Percentiles rank a stretch among this genome's conserved stretches.
Evolutionary conservation across 179 eudicot genomes (phyloP).

Genomic region (Dionaea muscipula): DNA sequence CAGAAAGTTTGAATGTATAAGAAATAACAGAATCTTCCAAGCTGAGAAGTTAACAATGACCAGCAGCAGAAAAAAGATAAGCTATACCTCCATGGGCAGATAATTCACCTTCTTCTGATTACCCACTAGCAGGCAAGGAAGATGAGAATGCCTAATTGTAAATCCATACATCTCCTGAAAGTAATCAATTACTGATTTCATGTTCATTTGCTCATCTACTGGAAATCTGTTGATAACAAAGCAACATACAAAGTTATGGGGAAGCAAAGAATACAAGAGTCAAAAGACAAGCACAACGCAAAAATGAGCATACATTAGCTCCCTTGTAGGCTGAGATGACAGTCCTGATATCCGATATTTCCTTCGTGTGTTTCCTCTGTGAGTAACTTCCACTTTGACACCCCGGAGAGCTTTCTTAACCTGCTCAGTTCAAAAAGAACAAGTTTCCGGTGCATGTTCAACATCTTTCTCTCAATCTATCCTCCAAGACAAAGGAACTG

Average conservation of each 20-base stretch:
- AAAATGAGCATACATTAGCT: conserved; percentile 35
- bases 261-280: neutral
- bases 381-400: conserved; percentile 75
- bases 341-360: conserved; percentile 69
- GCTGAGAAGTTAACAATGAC: neutral
- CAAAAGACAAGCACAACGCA: conserved; percentile 1
- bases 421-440: conserved; percentile 25
- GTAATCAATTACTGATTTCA: conserved; percentile 78
- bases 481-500: neutral
- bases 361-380: conserved; percentile 59
- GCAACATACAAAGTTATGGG: conserved; percentile 3
- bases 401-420: conserved; percentile 82
- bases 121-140: conserved; percentile 85
- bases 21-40: neutral
- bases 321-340: conserved; percentile 79
- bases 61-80: neutral
- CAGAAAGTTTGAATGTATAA: neutral
- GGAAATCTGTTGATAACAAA: conserved; percentile 43
- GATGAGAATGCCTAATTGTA: conserved; percentile 54
- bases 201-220: conserved; percentile 66
- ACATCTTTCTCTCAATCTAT: neutral
- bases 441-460: neutral
- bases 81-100: conserved; percentile 76
- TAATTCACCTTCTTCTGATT: conserved; percentile 68
- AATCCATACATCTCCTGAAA: conserved; percentile 74